Evolutionary conservation across 169 alveolate genomes (phyloP), one percentile per base, ranked within the genome.

Genomic region (Plasmodium coatneyi): DNA sequence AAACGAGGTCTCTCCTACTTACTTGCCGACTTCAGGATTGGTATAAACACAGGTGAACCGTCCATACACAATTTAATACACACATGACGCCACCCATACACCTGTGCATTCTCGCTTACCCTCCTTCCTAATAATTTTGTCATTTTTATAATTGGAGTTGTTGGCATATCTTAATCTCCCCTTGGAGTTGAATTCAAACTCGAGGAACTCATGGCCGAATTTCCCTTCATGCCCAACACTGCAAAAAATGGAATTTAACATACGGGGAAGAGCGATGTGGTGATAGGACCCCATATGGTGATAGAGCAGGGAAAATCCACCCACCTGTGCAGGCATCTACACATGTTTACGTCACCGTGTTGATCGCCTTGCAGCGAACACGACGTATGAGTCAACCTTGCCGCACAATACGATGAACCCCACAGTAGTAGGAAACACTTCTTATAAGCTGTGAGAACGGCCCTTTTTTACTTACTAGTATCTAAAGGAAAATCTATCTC

Each of bases 171-270:
- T 96, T 91, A 98, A 95, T 83, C 99, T 91, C 12, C 99, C 99
- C 86, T 98, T 98, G 4, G 97, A 95, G 22, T 97, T 96, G 93
- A 99, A 91, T 95, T 99, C 99, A 94, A 98, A 98, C 96, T 99
- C 99, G 49, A 99, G 96, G 95, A 99, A 99, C 93, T 99, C 99
- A 92, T 98, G 99, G 25, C 99, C 99, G 96, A 97, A 98, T 86
- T 96, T 96, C 84, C 97, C 95, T 82, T 96, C 97, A 86, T 96
- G 97, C 6, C 97, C 97, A 91, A 96, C 97, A 76, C 97, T 96
- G 82, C n/a, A 80, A 41, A 30, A 82, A 22, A 3, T 22, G 83
- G 7, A 82, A 16, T 36, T 32, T 9, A 14, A 14, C 60, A 14
- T 9, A 36, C 5, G 66, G 76, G 71, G 32, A 56, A 71, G 1